A percentile compares a stretch with the other conserved stretches of the same genome.
Evolutionary conservation across 192 early-diverging fungal species (phyloP).

Genomic region (Coemansia sp.): DNA sequence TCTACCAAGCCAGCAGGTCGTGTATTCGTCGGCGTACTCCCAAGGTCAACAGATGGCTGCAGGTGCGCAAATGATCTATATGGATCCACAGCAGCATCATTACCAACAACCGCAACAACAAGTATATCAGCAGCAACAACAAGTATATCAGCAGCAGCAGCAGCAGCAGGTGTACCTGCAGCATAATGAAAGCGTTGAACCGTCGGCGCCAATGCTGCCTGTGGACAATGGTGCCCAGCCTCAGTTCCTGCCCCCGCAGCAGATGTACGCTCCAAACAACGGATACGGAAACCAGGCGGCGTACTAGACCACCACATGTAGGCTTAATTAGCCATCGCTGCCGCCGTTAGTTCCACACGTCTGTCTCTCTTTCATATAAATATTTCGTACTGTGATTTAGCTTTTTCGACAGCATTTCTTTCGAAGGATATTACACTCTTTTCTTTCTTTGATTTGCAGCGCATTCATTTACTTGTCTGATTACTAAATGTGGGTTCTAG

Average conservation of each 20-base stretch:
- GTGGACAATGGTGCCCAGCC: constrained; percentile 5
- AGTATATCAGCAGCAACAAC: constrained; percentile 12
- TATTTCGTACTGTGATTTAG: no score
- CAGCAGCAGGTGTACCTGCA: constrained; percentile 16
- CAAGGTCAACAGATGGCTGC: constrained; percentile 3
- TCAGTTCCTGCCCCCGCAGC: constrained; percentile 25
- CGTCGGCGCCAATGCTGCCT: constrained; percentile 25
- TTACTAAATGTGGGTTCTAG: background rate
- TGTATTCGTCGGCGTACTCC: background rate
- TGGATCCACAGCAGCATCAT: constrained; percentile 18
- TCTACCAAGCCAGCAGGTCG: constrained; percentile 3
- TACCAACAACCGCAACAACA: constrained; percentile 12
- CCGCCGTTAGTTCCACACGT: no score
- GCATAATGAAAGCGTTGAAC: constrained; percentile 7
- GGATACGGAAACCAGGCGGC: constrained; percentile 20
- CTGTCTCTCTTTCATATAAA: no score
- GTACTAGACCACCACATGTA: constrained; percentile 2
- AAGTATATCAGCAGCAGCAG: background rate
- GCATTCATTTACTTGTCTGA: background rate
- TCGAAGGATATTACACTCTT: no score
- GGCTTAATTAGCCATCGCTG: no score
- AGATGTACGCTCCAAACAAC: constrained; percentile 47
- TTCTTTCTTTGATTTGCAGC: no score
- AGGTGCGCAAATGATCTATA: background rate
- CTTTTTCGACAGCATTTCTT: no score